Evolutionary conservation across 2,329 filamentous ascomycete species (phyloP), one percentile per base, ranked within the genome.

Genomic region (Aureobasidium namibiae): DNA sequence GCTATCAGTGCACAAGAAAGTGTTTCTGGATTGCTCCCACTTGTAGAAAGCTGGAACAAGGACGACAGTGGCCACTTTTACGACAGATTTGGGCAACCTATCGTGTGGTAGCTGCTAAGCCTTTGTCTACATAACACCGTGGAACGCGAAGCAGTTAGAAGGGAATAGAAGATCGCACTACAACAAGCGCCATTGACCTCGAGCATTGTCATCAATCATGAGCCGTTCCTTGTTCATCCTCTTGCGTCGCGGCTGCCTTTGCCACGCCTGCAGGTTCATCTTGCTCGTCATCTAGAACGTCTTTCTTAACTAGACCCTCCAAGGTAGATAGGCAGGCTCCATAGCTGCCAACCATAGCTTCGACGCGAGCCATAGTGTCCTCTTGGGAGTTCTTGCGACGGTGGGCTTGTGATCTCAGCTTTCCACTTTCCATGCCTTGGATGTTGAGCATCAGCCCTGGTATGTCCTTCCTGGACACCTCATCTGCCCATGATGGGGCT

Each of bases 401-500:
- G 26, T 36, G 39, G 16, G 18, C 42, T 33, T 59, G 45, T 45
- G 21, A 16, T 11, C 42, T 48, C 21, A 58, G 56, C 41, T 46
- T 42, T 26, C 33, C 14, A n/a, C 42, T 42, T 3, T 61, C 59
- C 50, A 44, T 61, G 36, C 62, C 62, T 29, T 60, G 52, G 56
- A 89, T 80, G 60, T 75, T 77, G 46, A 89, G 71, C 80, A 89
- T 85, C 63, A 86, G 69, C 7, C 77, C 75, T 41, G 74, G 74
- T 34, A 72, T 70, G 31, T 64, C 66, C 18, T 61, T 64, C 23
- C 50, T 61, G 10, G 33, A 59, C 24, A 59, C 62, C 63, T 67
- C 64, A 60, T 53, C 68, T 64, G 84, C 82, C 69, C 84, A 88
- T 1, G 82, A 86, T 1, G 86, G 86, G 16, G 86, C 86, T 10